Evolutionary conservation across 1,284 basidiomycete species (phyloP), one percentile per base, ranked within the genome.

Genomic region (Ceratobasidium theobromae): DNA sequence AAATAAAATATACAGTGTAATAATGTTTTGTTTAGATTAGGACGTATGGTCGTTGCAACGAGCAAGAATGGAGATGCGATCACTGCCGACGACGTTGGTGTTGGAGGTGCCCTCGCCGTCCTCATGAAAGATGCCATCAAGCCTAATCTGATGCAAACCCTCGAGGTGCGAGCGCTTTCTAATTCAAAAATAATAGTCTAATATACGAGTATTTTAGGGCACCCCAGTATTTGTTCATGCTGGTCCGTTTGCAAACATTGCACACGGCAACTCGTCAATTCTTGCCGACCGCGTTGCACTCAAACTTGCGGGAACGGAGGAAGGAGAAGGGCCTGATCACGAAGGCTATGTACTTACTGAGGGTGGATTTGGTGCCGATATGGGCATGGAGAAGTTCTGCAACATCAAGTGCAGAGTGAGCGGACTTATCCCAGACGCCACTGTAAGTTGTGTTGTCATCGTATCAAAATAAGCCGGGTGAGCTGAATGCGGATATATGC

Each of bases 81-180:
- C 77, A 99, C 96, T 28, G 95, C 95, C 21, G 97, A 99, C 76
- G 96, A 99, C 77, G 85, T 99, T 68, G 96, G 96, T 72, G 93
- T 93, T 72, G 91, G 94, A 70, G 96, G 96, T 69, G 96, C 96
- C 65, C 86, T 99, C 69, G 92, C 97, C 14, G 96, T 99, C 53
- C 83, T 99, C 69, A 93, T 99, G 89, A 98, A 98, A 82, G 96
- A 99, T 74, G 93, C 97, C 21, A 96, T 99, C 81, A 99, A 99
- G 81, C 96, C 96, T 21, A 99, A 98, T 75, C 78, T 99, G 71
- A 99, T 99, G 96, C 96, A 99, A 79, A 97, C 96, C 8, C 82
- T 99, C 53, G 93, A 99, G 79, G 85, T 83, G 72, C 65, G 75
- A 65, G n/a, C n/a, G n/a, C n/a, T 23, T 9, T 48, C n/a, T n/a